Evolutionary conservation across 108 stramenopile species (phyloP).

Genomic region (Cyclotella sp.): DNA sequence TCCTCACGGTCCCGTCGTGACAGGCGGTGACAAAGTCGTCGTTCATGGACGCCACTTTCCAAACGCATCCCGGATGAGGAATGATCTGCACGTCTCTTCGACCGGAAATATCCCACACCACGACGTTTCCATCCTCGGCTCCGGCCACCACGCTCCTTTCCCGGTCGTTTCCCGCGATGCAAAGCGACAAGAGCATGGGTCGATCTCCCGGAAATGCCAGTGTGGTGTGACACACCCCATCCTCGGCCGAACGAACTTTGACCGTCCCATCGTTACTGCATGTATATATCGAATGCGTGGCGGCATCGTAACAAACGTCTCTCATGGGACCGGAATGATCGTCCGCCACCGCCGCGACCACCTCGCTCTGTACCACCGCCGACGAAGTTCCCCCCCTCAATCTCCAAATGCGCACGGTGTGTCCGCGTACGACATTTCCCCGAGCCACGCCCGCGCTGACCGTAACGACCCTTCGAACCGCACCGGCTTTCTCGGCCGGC

Average conservation of each 20-base stretch:
- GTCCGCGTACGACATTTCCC: constrained; percentile 65
- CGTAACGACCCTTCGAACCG: constrained; percentile 60
- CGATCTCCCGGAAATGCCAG: constrained; percentile 67
- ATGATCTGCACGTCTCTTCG: constrained; percentile 58
- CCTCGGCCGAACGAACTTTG: constrained; percentile 78
- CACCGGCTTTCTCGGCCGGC: constrained; percentile 21
- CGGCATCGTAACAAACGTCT: constrained; percentile 63
- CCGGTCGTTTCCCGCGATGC: constrained; percentile 28
- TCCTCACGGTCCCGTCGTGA: constrained; percentile 81
- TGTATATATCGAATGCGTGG: constrained; percentile 69
- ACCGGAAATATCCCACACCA: constrained; percentile 58
- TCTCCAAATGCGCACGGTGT: constrained; percentile 78
- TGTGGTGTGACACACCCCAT: constrained; percentile 78
- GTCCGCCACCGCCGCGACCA: constrained; percentile 56
- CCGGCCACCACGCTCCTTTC: constrained; percentile 55
- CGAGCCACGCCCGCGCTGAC: constrained; percentile 82
- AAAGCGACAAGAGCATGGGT: constrained; percentile 77
- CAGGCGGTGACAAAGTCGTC: constrained; percentile 90
- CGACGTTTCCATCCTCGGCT: constrained; percentile 85
- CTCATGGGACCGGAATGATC: constrained; percentile 90
- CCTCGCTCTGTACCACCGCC: constrained; percentile 32
- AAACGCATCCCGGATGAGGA: constrained; percentile 79
- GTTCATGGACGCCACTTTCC: constrained; percentile 57
- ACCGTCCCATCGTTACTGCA: constrained; percentile 95
- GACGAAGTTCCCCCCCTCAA: constrained; percentile 6